Percentiles rank a stretch among this genome's conserved stretches.
These are phyloP conservation scores for Auricularia sp. DNA, from an alignment of 768 basidiomycete genomes.

Conservation along the genomic window DNA sequence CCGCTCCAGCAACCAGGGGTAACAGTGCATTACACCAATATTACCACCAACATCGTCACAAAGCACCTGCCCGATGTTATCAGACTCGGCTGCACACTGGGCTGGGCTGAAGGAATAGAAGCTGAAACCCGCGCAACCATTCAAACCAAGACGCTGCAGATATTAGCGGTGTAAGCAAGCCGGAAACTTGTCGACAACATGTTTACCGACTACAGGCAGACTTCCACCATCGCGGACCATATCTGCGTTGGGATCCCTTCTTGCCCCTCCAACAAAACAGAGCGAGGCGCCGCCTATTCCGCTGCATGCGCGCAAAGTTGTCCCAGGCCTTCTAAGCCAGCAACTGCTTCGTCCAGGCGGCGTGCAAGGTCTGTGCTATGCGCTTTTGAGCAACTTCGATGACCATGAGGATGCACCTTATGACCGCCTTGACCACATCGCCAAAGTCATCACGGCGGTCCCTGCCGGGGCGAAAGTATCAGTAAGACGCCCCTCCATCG, in stretches of 20 bases:
- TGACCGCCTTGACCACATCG: slow-evolving; percentile 65
- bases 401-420: slow-evolving; percentile 44
- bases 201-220: slow-evolving; percentile 25
- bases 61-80: slow-evolving; percentile 51
- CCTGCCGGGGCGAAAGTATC: slow-evolving; percentile 45
- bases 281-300: slow-evolving; percentile 23
- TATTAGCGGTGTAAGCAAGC: slow-evolving; percentile 8
- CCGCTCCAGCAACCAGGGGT: slow-evolving; percentile 22
- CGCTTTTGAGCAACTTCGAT: slow-evolving; percentile 55
- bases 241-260: slow-evolving; percentile 48
- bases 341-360: slow-evolving; percentile 66
- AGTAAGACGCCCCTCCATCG: slow-evolving; percentile 28
- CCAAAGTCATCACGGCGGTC: slow-evolving; percentile 50
- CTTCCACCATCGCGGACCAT: slow-evolving; percentile 58
- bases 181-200: slow-evolving; percentile 5
- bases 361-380: slow-evolving; percentile 54
- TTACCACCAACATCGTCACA: slow-evolving; percentile 48
- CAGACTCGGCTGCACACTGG: slow-evolving; percentile 49
- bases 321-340: slow-evolving; percentile 52
- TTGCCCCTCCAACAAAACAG: slow-evolving; percentile 26
- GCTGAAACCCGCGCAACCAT: slow-evolving; percentile 40
- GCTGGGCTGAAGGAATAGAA: slow-evolving; percentile 62
- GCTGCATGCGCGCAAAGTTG: slow-evolving; percentile 46
- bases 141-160: slow-evolving; percentile 56
- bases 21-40: slow-evolving; percentile 36